These are phyloP conservation scores for Fusarium xyrophilum DNA, from an alignment of 2,329 filamentous ascomycete genomes.

Conservation along the genomic window DNA sequence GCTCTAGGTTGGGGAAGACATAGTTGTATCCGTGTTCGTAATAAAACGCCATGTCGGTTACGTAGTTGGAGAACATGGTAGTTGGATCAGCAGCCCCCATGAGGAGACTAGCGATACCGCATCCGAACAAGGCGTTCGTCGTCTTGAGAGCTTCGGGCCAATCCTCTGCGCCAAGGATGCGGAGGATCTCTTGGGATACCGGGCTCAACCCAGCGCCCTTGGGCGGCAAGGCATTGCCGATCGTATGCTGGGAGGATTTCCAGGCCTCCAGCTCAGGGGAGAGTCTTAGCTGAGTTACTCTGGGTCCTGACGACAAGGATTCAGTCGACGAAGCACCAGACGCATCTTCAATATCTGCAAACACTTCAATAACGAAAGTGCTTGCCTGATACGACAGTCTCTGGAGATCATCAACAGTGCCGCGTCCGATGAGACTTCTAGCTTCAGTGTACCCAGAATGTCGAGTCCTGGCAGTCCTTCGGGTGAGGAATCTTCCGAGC, in stretches of 20 bases:
- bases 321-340: constrained; percentile 14
- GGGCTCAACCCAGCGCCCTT: constrained; percentile 31
- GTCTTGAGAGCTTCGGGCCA: constrained; percentile 37
- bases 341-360: constrained; percentile 24
- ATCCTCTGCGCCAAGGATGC: constrained; percentile 23
- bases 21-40: constrained; percentile 39
- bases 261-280: constrained; percentile 33
- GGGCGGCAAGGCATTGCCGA: constrained; percentile 32
- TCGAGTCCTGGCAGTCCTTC: constrained; percentile 9
- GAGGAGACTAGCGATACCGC: constrained; percentile 35
- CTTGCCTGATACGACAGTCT: constrained; percentile 25
- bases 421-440: constrained; percentile 27
- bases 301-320: constrained; percentile 16
- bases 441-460: constrained; percentile 33
- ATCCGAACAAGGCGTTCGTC: constrained; percentile 35
- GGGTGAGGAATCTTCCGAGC: constrained; percentile 19
- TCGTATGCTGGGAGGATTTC: constrained; percentile 29
- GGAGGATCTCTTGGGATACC: constrained; percentile 20
- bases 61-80: constrained; percentile 39
- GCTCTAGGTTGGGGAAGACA: constrained; percentile 34
- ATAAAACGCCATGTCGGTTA: constrained; percentile 37
- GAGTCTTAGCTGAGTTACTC: constrained; percentile 23
- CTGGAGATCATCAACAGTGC: constrained; percentile 26
- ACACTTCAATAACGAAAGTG: constrained; percentile 28
- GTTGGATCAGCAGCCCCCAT: constrained; percentile 33